phyloP scores from a whole-genome alignment of 768 basidiomycete genomes.

The Melanogaster broomeanus region DNA sequence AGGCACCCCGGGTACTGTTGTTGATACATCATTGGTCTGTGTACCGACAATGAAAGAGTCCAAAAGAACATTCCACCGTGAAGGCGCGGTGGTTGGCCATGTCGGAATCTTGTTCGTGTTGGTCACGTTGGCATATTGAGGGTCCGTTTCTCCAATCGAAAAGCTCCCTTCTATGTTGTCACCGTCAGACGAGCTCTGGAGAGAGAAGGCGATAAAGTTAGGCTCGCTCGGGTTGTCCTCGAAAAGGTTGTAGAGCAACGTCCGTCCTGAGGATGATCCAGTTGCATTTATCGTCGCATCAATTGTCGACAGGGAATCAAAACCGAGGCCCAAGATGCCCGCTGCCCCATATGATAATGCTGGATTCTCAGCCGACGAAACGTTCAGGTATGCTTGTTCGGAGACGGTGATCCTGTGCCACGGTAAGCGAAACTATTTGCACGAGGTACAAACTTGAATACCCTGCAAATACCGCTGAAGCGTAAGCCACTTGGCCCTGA shows the following conservation, averaged over 20 bases:
- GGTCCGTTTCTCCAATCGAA: conserved; percentile 73
- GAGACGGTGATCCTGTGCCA: conserved; percentile 55
- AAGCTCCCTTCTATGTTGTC: conserved; percentile 68
- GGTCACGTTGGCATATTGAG: conserved; percentile 59
- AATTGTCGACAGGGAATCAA: conserved; percentile 73
- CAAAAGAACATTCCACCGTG: conserved; percentile 75
- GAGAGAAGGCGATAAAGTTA: conserved; percentile 79
- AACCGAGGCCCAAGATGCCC: conserved; percentile 79
- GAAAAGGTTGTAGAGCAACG: conserved; percentile 77
- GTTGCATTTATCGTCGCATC: conserved; percentile 61
- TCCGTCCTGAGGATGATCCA: conserved; percentile 60
- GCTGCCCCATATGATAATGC: conserved; percentile 68
- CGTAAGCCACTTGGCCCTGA: conserved; percentile 61
- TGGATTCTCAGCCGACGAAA: conserved; percentile 64
- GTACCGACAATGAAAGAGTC: conserved; percentile 69
- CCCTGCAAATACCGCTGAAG: conserved; percentile 70
- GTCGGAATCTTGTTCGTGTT: conserved; percentile 64
- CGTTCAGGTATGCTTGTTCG: conserved; percentile 74
- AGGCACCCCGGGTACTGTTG: conserved; percentile 57
- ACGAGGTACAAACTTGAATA: conserved; percentile 33
- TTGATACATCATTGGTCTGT: conserved; percentile 52
- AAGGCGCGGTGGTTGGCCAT: conserved; percentile 65
- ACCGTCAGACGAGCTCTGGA: conserved; percentile 59
- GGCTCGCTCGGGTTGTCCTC: conserved; percentile 64
- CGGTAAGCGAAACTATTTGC: conserved; percentile 7